Conservation (phyloP, 371 early-diverging fungal species). For the Apophysomyces sp. region DNA sequence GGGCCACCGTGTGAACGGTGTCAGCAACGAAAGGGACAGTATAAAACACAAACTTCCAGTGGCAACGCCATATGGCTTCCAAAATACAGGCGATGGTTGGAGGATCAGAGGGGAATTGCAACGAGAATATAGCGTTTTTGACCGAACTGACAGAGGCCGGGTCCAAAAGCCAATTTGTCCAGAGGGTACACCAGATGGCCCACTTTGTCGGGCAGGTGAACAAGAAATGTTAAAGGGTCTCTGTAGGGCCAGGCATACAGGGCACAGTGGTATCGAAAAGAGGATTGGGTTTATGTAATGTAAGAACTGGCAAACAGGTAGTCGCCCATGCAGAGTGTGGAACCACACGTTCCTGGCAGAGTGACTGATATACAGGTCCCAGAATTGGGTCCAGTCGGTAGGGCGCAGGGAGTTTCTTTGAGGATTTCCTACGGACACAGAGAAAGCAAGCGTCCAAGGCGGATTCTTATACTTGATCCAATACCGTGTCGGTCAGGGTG, state of each 20-base stretch:
- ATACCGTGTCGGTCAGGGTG: too few species aligned
- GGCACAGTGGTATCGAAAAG: background rate
- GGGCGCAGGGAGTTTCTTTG: too few species aligned
- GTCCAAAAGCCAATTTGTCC: background rate
- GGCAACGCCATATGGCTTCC: background rate
- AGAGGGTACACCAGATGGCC: background rate
- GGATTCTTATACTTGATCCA: too few species aligned
- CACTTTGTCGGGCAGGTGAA: background rate
- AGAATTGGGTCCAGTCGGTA: background rate
- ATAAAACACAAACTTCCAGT: background rate
- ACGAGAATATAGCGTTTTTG: background rate
- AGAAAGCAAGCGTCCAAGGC: too few species aligned
- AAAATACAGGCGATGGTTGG: background rate
- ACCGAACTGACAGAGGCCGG: background rate
- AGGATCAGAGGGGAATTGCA: background rate
- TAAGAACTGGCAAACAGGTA: background rate
- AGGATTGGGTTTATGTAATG: background rate
- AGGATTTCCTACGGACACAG: too few species aligned
- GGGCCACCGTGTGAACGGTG: background rate
- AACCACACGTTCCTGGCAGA: background rate
- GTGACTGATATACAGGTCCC: background rate
- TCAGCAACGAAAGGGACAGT: background rate
- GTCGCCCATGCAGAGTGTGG: background rate
- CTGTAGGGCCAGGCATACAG: background rate
- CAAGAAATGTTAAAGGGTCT: background rate